phyloP scores from a whole-genome alignment of 2,329 filamentous ascomycete genomes.

The Chrysoporthe puriensis region DNA sequence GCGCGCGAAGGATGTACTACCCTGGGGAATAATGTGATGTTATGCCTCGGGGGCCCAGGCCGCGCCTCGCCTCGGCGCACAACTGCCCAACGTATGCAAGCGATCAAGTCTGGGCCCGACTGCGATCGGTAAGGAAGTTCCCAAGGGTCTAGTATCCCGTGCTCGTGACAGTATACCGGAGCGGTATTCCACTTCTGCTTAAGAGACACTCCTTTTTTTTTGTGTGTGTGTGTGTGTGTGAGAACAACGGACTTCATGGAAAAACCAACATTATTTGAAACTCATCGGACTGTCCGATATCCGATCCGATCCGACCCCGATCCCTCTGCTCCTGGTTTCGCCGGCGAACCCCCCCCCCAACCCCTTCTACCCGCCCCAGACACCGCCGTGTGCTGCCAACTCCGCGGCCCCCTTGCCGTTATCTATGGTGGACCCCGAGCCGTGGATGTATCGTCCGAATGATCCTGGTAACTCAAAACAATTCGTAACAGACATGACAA shows the following conservation, averaged over 20 bases:
- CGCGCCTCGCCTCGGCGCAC: too few relatives aligned
- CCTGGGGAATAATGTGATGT: too few relatives aligned
- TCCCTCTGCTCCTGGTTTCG: background rate
- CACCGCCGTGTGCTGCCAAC: background rate
- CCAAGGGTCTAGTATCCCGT: too few relatives aligned
- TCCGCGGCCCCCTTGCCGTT: background rate
- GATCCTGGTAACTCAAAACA: background rate
- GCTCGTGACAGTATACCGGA: too few relatives aligned
- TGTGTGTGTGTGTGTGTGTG: background rate
- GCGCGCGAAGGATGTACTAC: too few relatives aligned
- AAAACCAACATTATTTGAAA: background rate
- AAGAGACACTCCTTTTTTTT: background rate
- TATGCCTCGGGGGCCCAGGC: too few relatives aligned
- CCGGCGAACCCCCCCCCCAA: background rate
- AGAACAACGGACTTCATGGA: background rate
- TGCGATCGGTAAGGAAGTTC: too few relatives aligned
- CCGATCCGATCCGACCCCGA: background rate
- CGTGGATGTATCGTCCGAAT: background rate
- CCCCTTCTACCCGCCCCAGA: background rate
- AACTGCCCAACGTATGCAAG: too few relatives aligned
- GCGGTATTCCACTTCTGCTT: too few relatives aligned
- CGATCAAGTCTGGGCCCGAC: too few relatives aligned
- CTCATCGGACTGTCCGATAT: background rate
- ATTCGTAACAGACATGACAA: slow-evolving; percentile 13
- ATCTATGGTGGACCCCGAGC: background rate